phyloP scores from a whole-genome alignment of 768 basidiomycete species.

The Symmetrospora coprosmae region DNA sequence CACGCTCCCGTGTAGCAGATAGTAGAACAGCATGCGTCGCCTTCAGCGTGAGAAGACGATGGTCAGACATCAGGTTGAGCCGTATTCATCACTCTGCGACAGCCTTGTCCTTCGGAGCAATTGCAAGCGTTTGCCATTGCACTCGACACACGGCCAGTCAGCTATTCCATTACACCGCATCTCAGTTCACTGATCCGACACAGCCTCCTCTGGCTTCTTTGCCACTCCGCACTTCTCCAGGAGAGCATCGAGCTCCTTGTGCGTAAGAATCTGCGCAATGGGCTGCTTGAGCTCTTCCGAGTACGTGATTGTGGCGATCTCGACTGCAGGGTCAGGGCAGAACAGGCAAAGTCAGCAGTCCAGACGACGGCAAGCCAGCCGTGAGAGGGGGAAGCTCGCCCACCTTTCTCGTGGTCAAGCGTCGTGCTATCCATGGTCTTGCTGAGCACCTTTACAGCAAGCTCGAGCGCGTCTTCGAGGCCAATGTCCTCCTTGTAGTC shows the following conservation, averaged over 20 bases:
- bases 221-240: conserved; percentile 34
- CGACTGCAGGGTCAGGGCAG: conserved; percentile 47
- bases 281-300: conserved; percentile 44
- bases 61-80: too few relatives aligned
- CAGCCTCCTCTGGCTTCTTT: conserved; percentile 32
- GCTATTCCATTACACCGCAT: too few relatives aligned
- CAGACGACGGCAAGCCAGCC: not conserved
- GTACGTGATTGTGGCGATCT: conserved; percentile 84
- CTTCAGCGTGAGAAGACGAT: too few relatives aligned
- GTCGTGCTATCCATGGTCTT: conserved; percentile 99
- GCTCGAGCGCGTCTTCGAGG: conserved; percentile 78
- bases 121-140: too few relatives aligned
- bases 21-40: too few relatives aligned
- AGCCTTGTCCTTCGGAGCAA: too few relatives aligned
- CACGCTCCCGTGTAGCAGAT: too few relatives aligned
- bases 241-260: conserved; percentile 34
- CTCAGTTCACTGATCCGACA: conserved; percentile 5
- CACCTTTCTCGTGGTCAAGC: conserved; percentile 86
- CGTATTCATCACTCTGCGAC: too few relatives aligned
- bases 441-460: conserved; percentile 89
- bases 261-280: conserved; percentile 32
- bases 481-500: conserved; percentile 93
- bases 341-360: not conserved
- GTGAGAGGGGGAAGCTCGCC: conserved; percentile 34
- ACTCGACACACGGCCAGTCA: too few relatives aligned